phyloP scores from a whole-genome alignment of 2,329 filamentous ascomycete genomes.

The Orbilia oligospora region DNA sequence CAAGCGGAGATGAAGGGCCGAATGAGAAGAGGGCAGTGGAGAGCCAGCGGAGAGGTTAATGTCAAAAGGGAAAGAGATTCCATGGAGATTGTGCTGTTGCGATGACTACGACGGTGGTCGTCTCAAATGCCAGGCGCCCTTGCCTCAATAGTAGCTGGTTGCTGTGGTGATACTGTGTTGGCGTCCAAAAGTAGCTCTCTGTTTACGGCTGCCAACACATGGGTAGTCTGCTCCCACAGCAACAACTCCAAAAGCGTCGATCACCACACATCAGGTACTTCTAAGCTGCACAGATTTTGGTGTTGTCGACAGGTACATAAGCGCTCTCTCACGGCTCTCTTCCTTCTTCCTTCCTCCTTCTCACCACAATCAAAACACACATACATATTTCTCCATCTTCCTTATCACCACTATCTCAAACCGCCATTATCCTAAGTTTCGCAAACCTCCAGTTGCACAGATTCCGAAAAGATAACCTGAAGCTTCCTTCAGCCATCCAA shows the following conservation, averaged over 20 bases:
- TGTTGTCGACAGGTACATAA: conserved; percentile 56
- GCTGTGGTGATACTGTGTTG: conserved; percentile 31
- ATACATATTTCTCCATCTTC: conserved; percentile 16
- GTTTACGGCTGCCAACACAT: conserved; percentile 19
- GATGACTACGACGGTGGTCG: conserved; percentile 49
- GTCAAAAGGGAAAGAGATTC: conserved; percentile 48
- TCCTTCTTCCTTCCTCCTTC: conserved; percentile 28
- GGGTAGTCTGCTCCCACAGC: conserved; percentile 22
- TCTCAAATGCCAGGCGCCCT: conserved; percentile 20
- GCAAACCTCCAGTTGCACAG: conserved; percentile 24
- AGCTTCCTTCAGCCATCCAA: conserved; percentile 5
- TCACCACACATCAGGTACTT: conserved; percentile 46
- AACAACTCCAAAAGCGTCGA: conserved; percentile 38
- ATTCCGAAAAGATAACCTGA: conserved; percentile 11
- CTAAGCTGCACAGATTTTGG: conserved; percentile 34
- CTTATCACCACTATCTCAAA: conserved; percentile 19
- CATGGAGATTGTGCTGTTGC: conserved; percentile 58
- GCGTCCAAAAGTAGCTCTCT: conserved; percentile 41
- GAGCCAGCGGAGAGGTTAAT: conserved; percentile 1
- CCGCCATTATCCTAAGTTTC: conserved; percentile 18
- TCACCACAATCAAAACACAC: conserved; percentile 26
- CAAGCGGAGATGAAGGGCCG: conserved; percentile 22
- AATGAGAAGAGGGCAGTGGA: conserved; percentile 25
- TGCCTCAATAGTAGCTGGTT: conserved; percentile 24
- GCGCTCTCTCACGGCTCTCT: conserved; percentile 25